Evolutionary conservation across 2,329 filamentous ascomycete genomes (phyloP).

Genomic region (Emmonsia crescens): DNA sequence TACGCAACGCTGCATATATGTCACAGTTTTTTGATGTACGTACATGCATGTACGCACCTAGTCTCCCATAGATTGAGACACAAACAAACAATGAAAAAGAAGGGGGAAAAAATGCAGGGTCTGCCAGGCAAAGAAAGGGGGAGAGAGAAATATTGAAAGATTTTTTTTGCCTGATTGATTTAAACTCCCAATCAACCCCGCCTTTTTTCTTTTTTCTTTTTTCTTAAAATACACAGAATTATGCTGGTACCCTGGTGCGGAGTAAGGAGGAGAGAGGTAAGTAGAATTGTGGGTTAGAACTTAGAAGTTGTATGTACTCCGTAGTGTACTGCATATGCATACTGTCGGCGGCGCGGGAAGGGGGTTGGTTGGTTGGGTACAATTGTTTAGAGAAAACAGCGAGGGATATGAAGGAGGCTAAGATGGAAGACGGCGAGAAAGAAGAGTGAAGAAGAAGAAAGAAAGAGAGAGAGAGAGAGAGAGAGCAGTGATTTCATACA

Average conservation of each 20-base stretch:
- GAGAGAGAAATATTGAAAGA: no score
- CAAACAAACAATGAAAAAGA: not conserved
- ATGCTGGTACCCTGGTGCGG: not conserved
- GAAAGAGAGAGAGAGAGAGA: not conserved
- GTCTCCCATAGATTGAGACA: not conserved
- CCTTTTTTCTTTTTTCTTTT: no score
- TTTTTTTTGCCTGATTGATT: not conserved
- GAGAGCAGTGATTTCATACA: no score
- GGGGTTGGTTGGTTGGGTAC: not conserved
- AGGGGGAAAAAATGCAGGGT: slow-evolving; percentile 1
- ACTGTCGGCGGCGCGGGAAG: not conserved
- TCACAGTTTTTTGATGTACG: no score
- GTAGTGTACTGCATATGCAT: not conserved
- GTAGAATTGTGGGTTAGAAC: not conserved
- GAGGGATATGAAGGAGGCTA: not conserved
- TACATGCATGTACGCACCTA: not conserved
- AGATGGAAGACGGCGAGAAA: no score
- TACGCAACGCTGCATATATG: not conserved
- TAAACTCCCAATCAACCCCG: not conserved
- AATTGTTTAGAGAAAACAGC: no score
- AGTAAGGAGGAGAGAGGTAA: not conserved
- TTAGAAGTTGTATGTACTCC: not conserved
- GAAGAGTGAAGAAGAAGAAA: not conserved
- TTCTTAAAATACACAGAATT: no score
- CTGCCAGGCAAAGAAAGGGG: not conserved